Evolutionary conservation across 2,329 filamentous ascomycete genomes (phyloP).

Genomic region (Microthyrium microscopicum): DNA sequence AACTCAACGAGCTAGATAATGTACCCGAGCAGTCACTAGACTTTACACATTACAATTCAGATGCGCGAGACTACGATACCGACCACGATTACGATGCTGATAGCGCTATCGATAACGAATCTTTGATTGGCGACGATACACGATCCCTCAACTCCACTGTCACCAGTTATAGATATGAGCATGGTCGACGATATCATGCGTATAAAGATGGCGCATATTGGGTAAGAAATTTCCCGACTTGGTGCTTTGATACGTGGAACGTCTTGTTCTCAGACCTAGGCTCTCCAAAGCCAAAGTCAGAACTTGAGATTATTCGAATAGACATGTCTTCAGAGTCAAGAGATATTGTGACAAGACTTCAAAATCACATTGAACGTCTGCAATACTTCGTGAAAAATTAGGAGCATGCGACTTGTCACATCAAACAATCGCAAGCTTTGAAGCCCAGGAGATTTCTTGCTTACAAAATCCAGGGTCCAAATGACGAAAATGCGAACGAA

Average conservation of each 20-base stretch:
- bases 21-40: too few relatives aligned
- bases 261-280: neutral
- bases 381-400: neutral
- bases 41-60: too few relatives aligned
- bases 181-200: conserved; percentile 9
- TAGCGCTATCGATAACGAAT: conserved; percentile 21
- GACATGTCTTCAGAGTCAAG: neutral
- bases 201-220: conserved; percentile 9
- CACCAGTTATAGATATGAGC: conserved; percentile 8
- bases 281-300: neutral
- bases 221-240: neutral
- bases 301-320: neutral
- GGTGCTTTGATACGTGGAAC: neutral
- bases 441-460: neutral
- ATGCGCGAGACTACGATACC: neutral
- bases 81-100: conserved; percentile 10
- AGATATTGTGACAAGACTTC: neutral
- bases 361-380: neutral
- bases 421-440: neutral
- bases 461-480: conserved; percentile 17
- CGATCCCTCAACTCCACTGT: conserved; percentile 10
- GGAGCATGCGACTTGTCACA: neutral
- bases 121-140: conserved; percentile 17
- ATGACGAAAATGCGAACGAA: conserved; percentile 27
- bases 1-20: too few relatives aligned